These are phyloP conservation scores for Blastomyces gilchristii DNA, from an alignment of 2,329 filamentous ascomycete species.

Conservation along the genomic window DNA sequence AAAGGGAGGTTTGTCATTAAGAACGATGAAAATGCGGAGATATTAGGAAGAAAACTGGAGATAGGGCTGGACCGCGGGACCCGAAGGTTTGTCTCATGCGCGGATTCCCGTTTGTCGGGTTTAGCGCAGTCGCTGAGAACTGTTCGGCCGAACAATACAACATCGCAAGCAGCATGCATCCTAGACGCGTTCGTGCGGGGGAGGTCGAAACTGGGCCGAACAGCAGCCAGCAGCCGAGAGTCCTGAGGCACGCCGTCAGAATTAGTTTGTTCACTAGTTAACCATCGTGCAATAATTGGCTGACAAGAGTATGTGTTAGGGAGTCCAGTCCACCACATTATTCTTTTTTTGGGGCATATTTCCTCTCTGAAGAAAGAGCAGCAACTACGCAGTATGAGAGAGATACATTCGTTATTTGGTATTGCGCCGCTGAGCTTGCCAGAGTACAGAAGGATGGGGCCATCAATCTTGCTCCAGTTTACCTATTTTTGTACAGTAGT, in stretches of 20 bases:
- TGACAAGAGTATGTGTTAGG: no score
- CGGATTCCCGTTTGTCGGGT: neutral
- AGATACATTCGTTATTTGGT: neutral
- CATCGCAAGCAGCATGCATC: neutral
- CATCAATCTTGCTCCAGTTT: neutral
- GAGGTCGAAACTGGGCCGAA: neutral
- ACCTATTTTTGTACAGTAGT: neutral
- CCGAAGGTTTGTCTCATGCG: neutral
- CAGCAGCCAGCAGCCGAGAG: neutral
- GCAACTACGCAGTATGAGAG: no score
- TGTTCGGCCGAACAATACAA: neutral
- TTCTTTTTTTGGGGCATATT: no score
- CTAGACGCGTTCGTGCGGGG: neutral
- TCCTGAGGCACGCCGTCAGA: no score
- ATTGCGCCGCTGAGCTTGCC: neutral
- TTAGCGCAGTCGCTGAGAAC: neutral
- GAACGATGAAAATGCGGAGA: neutral
- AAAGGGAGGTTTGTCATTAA: no score
- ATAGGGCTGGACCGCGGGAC: constrained; percentile 1
- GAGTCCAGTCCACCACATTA: no score
- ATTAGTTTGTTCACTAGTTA: neutral
- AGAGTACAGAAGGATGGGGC: neutral
- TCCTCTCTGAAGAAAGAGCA: no score
- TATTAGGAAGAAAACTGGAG: neutral
- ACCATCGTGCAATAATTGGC: neutral